Base-by-base conservation (phyloP, 164 flowering plant genomes). In the Umbilicus rupestris region DNA sequence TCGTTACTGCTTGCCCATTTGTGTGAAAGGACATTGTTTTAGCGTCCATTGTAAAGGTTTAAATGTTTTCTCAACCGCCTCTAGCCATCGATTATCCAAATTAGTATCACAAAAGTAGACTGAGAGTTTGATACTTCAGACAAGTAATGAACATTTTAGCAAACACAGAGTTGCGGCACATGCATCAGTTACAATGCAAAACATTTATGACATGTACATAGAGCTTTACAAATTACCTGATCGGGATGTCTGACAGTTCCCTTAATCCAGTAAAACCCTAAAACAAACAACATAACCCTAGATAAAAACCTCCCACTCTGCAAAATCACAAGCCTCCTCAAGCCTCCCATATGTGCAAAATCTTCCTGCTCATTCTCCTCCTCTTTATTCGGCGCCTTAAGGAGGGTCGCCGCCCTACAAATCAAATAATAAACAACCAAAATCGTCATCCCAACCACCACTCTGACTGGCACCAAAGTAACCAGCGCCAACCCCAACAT, bases 281-380 rank as follows among this genome's bases (percentile, higher is more conserved):
- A 37, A 28, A 78, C 74, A 69, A 85, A 87, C 50, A 87, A 77
- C 84, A 85, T 30, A 35, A 44, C 71, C 71, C 92, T 79, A 11
- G 92, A 79, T 6, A 83, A 66, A 59, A 79, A 74, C 76, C 82
- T 75, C 49, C 92, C 92, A n/a, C 69, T 63, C 45, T 22, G 15
- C 0, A 87, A 71, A 67, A 87, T 82, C 41, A 83, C 82, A 26
- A 69, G 60, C 68, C 89, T 70, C 69, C 87, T 77, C 86, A 86
- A 85, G 62, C 97, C 97, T 15, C 77, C 81, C 89, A 92, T 65
- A 70, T 92, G 97, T 7, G 97, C 96, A 63, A 80, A 95, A 74
- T 82, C 86, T 81, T 85, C 92, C 75, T 85, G 86, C 73, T 72
- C 80, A 29, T 73, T 82, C 63, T 77, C 84, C 64, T 76, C 85